Base-by-base conservation (phyloP, 768 basidiomycete species). In the Leccinum incarnatum region DNA sequence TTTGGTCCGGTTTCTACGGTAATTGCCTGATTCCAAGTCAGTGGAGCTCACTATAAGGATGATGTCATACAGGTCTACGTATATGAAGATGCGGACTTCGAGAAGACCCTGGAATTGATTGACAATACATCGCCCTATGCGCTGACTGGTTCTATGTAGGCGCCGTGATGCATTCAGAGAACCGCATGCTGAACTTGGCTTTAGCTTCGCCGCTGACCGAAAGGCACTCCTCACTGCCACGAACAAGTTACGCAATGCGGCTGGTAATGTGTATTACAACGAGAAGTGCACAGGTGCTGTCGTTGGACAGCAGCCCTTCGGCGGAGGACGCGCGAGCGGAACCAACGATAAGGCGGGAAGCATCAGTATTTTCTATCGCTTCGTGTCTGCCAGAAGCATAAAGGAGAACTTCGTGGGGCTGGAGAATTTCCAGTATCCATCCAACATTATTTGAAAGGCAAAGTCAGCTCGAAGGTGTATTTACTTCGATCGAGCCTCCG, bases 291-390 rank as follows among this genome's bases (percentile, higher is more conserved):
- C 96, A 2, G 94, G 94, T 32, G 95, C 94, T n/a, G 91, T 93
- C 51, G 94, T 98, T 36, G 96, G 95, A 9, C 95, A 98, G 73
- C 95, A 99, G 75, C 96, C 97, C 11, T 99, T 99, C 70, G 97
- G 97, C 51, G 97, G 97, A 30, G 92, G 86, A 2, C 85, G 95
- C 37, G 91, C 82, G 32, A 93, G 90, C 69, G 96, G 97, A 29
- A 99, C 96, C 62, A 98, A 98, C 78, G 97, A 98, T 75, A 99
- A 98, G 77, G 94, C 95, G 1, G 97, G 91, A 23, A 93, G 91
- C 62, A 84, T 92, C 61, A 78, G 74, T 51, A 83, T 89, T 67
- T 88, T 84, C 76, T 86, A 85, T 74, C 81, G 95, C 56, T 93
- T 95, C 74, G 85, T 96, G 60, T 87, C 87, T 56, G 86, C 91